Evolutionary conservation across 2,329 filamentous ascomycete species (phyloP), one percentile per base, ranked within the genome.

Genomic region (Apiospora rasikravindrae): DNA sequence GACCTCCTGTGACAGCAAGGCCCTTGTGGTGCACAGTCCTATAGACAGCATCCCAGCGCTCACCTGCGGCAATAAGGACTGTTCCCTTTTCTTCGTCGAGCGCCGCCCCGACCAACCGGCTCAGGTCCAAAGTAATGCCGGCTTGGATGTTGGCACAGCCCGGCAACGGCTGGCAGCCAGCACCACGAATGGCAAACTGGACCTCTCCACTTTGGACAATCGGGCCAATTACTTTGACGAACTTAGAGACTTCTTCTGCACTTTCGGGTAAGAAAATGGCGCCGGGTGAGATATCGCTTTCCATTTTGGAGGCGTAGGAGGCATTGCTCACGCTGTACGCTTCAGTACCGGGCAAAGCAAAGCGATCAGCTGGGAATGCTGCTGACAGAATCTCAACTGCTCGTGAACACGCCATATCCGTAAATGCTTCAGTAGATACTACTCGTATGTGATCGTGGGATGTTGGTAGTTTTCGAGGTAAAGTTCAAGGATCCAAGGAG

Each of bases 111-210:
- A 40, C 40, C 13, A 75, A n/a, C 7, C 29, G 69, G 16, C 69
- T n/a, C 19, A 75, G 67, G 24, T 73, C 61, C 2, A 75, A 11
- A 0, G 74, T 74, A 19, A 75, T 72, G 44, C 73, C 73, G 19
- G 51, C 47, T 6, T 73, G 13, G 24, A 74, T 64, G n/a, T 75
- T 75, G n/a, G 71, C 69, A 24, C 71, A 72, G 0, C 69, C 71
- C 7, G 70, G 70, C 6, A 69, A 24, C 7, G 71, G 70, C 61
- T 75, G 74, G n/a, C 71, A 69, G 11, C 74, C 74, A 1, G 71
- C 72, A n/a, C 71, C 74, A 6, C 70, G 70, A n/a, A 73, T 69
- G 70, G 73, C 72, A 44, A 75, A 53, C 19, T 68, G n/a, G n/a
- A 70, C 45, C 4, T 64, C 61, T 6, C 61, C 66, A 10, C 19